These are phyloP conservation scores for Cutaneotrichosporon mucoides DNA, from an alignment of 1,284 basidiomycete species.

Conservation along the genomic window DNA sequence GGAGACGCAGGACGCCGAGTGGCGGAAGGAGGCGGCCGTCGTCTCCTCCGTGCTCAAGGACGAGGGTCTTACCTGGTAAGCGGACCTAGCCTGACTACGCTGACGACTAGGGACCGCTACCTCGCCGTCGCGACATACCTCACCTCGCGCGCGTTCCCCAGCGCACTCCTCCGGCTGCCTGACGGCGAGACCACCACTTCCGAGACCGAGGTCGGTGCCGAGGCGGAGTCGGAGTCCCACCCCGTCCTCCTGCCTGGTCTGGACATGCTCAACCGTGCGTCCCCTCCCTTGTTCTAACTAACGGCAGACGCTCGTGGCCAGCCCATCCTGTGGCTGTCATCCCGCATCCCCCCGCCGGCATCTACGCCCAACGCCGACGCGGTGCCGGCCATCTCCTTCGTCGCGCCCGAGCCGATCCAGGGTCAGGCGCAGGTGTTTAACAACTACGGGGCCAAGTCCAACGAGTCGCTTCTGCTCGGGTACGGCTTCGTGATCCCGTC, in stretches of 20 bases:
- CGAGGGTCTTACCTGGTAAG: no score
- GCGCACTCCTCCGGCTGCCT: conserved; percentile 61
- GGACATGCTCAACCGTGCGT: conserved; percentile 72
- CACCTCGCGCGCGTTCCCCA: conserved; percentile 83
- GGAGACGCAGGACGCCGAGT: conserved; percentile 58
- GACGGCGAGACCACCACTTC: conserved; percentile 17
- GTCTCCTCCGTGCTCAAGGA: conserved; percentile 53
- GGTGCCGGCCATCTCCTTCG: conserved; percentile 29
- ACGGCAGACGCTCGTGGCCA: conserved; percentile 53
- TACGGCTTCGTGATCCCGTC: conserved; percentile 74
- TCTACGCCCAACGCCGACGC: conserved; percentile 1
- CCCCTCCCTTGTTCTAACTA: not conserved
- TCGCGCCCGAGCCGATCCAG: conserved; percentile 40
- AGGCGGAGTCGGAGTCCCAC: conserved; percentile 51
- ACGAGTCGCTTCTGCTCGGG: conserved; percentile 77
- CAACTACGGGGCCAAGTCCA: conserved; percentile 62
- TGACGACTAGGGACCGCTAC: conserved; percentile 64
- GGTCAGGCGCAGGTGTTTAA: conserved; percentile 70
- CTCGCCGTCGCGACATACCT: conserved; percentile 67
- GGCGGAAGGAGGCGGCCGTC: conserved; percentile 59
- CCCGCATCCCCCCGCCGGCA: conserved; percentile 37
- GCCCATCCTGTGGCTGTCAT: conserved; percentile 75
- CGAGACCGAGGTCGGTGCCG: not conserved
- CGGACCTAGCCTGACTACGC: no score
- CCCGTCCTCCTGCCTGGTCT: conserved; percentile 80